Evolutionary conservation across 306 rosid species (phyloP).

Genomic region (Calophaca sinica): DNA sequence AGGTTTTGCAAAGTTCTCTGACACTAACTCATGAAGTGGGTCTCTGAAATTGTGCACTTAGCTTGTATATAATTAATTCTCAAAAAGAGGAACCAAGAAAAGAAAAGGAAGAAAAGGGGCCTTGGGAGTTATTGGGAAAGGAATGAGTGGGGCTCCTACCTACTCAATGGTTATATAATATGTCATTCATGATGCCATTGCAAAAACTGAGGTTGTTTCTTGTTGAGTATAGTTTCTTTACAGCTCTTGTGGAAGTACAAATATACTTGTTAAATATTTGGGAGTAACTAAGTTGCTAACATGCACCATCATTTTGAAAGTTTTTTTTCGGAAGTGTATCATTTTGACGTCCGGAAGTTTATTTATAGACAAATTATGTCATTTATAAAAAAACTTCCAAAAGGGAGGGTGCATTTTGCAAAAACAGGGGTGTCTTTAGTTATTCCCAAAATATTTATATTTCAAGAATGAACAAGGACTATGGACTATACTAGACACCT

Average conservation of each 20-base stretch:
- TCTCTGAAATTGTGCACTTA: constrained; percentile 46
- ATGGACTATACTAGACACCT: not conserved
- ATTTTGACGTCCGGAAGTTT: too few species aligned
- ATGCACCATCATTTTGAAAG: too few species aligned
- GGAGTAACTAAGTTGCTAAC: too few species aligned
- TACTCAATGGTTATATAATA: not conserved
- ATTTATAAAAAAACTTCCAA: too few species aligned
- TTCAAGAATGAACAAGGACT: not conserved
- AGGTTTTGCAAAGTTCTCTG: constrained; percentile 28
- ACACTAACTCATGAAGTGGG: constrained; percentile 44
- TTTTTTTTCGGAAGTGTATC: too few species aligned
- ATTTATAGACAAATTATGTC: too few species aligned
- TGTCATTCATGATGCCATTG: constrained; percentile 16
- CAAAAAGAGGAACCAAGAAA: constrained; percentile 39
- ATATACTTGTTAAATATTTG: too few species aligned
- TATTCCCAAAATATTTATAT: too few species aligned
- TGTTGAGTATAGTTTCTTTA: not conserved
- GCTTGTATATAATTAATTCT: constrained; percentile 42
- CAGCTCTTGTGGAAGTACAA: too few species aligned
- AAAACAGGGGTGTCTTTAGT: too few species aligned
- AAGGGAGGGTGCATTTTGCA: too few species aligned
- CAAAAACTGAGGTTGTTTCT: constrained; percentile 27
- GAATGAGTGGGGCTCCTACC: constrained; percentile 21
- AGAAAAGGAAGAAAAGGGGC: constrained; percentile 24
- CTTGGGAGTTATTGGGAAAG: constrained; percentile 37